phyloP scores from a whole-genome alignment of 257 asterid genomes.

The Nicotiana obtusifolia region DNA sequence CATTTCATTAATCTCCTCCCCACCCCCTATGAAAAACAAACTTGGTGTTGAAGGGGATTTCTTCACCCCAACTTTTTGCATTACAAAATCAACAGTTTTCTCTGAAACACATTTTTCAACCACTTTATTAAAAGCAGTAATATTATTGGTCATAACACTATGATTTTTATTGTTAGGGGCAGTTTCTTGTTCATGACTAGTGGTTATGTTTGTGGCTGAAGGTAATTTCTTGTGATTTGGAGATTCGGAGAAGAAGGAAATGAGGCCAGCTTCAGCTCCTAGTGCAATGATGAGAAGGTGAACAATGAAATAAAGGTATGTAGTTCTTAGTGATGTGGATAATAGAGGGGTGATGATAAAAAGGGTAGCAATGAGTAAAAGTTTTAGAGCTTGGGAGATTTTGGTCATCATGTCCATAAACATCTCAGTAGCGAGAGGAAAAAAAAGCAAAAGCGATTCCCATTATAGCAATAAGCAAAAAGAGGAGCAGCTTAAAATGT shows the following conservation, averaged over 20 bases:
- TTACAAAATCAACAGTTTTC: neutral
- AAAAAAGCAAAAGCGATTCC: too few species aligned
- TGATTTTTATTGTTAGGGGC: neutral
- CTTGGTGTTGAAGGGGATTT: slow-evolving; percentile 31
- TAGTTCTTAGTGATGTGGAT: slow-evolving; percentile 33
- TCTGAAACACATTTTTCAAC: neutral
- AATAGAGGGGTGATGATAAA: slow-evolving; percentile 38
- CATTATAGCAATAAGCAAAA: too few species aligned
- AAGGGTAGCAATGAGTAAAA: slow-evolving; percentile 28
- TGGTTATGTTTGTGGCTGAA: too few species aligned
- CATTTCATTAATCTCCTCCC: slow-evolving; percentile 10
- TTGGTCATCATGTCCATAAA: slow-evolving; percentile 21
- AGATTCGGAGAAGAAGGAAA: slow-evolving; percentile 6
- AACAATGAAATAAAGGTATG: slow-evolving; percentile 43
- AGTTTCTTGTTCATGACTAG: neutral
- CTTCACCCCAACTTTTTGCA: neutral
- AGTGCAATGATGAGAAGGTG: slow-evolving; percentile 45
- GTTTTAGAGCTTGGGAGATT: slow-evolving; percentile 32
- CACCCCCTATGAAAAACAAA: slow-evolving; percentile 36
- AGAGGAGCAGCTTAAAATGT: too few species aligned
- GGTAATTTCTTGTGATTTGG: neutral
- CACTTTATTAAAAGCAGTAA: neutral
- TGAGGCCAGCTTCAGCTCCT: slow-evolving; percentile 61
- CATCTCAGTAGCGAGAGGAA: too few species aligned
- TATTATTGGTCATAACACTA: too few species aligned